phyloP scores from a whole-genome alignment of 2,329 filamentous ascomycete genomes.

The Talaromyces sp. region DNA sequence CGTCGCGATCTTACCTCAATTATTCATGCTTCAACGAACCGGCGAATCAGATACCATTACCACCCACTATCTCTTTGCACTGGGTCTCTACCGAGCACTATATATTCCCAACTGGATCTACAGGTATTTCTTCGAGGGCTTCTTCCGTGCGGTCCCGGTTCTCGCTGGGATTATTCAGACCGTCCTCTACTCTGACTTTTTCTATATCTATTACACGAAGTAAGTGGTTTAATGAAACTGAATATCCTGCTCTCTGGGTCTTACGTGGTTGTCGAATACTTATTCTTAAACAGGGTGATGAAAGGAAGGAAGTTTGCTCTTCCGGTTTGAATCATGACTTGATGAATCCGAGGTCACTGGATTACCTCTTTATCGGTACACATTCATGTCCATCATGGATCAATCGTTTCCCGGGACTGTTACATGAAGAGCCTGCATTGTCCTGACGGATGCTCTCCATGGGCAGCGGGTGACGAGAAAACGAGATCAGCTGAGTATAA shows the following conservation, averaged over 20 bases:
- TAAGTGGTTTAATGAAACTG: conserved; percentile 37
- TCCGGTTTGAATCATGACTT: conserved; percentile 56
- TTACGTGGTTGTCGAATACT: background rate
- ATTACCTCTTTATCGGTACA: background rate
- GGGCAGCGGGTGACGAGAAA: background rate
- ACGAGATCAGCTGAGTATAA: background rate
- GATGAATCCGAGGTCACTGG: background rate
- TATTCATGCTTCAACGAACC: conserved; percentile 96
- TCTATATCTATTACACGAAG: conserved; percentile 99
- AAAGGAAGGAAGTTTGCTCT: conserved; percentile 86
- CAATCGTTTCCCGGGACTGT: background rate
- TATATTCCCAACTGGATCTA: conserved; percentile 99
- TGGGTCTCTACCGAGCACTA: conserved; percentile 83
- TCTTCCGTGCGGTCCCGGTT: conserved; percentile 82
- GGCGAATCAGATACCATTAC: conserved; percentile 99
- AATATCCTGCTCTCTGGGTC: background rate
- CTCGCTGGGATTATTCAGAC: conserved; percentile 89
- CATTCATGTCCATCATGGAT: background rate
- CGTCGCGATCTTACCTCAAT: conserved; percentile 91
- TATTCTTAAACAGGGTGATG: conserved; percentile 50
- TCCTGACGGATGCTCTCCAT: background rate
- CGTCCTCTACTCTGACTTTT: conserved; percentile 95
- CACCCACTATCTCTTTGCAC: conserved; percentile 91
- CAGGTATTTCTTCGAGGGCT: conserved; percentile 72
- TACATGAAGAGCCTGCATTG: background rate